Evolutionary conservation across 805 yeast genomes (phyloP), one percentile per base, ranked within the genome.

Genomic region (Hanseniaspora pseudoguilliermondii): DNA sequence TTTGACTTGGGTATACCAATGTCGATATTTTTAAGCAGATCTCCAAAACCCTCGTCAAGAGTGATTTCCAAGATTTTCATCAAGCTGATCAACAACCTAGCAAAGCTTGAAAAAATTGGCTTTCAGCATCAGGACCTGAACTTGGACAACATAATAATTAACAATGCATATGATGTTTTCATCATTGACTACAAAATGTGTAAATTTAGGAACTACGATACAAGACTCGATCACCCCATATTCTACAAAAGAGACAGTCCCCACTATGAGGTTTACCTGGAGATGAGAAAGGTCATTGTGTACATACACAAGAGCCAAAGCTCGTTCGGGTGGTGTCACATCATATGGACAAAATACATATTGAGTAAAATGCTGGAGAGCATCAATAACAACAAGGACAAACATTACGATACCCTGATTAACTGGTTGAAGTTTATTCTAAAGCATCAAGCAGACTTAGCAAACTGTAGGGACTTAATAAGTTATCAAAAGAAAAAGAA

Each of bases 111-210:
- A 65, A 65, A 69, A 16, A 63, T 68, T 58, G 71, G 75, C 58
- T 83, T 83, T 66, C 90, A 84, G 66, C 91, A 84, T 62, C 72
- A 91, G 48, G 86, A 84, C 65, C 66, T 84, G 57, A 84, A 81
- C 59, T 74, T 84, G 75, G 82, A 83, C 13, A 84, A 84, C 62
- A 70, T 84, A 54, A 69, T 82, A 16, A 69, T 84, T 18, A 72
- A 72, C 50, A 60, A 61, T 15, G 57, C 62, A 8, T 65, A 66
- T 16, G 71, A 70, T 57, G 79, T 79, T 5, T 75, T 78, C 13
- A 62, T 84, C 8, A 79, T 82, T 58, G 86, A 83, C 60, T 77
- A 76, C 60, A 76, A 83, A 13, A 69, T 80, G 34, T 73, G 82
- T 7, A 71, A 87, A 57, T 74, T 81, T 10, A 63, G 34, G 49